Evolutionary conservation across 2,329 filamentous ascomycete species (phyloP).

Genomic region (Verticillium nubilum): DNA sequence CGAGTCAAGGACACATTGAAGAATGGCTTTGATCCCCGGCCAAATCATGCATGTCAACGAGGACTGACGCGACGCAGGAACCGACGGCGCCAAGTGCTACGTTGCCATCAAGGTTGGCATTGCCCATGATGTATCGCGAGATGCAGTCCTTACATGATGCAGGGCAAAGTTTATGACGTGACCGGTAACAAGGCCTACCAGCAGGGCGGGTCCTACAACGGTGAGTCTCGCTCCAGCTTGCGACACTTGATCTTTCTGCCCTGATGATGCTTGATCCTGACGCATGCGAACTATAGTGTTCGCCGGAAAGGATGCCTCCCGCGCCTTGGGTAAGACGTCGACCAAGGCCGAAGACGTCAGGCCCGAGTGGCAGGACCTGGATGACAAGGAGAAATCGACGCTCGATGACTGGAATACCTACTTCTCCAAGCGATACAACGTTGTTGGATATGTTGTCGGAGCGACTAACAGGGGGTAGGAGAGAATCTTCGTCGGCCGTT

Average conservation of each 20-base stretch:
- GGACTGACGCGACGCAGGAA: slow-evolving; percentile 40
- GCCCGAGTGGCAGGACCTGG: slow-evolving; percentile 76
- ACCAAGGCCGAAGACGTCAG: slow-evolving; percentile 78
- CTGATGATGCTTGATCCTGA: neutral
- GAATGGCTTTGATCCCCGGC: too few species aligned
- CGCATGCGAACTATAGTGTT: slow-evolving; percentile 59
- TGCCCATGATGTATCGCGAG: neutral
- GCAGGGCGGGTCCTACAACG: slow-evolving; percentile 76
- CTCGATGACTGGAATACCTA: slow-evolving; percentile 93
- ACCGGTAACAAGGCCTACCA: slow-evolving; percentile 83
- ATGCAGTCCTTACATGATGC: neutral
- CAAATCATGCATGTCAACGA: neutral
- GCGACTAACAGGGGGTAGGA: slow-evolving; percentile 49
- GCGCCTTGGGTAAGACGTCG: slow-evolving; percentile 80
- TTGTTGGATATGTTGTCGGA: slow-evolving; percentile 64
- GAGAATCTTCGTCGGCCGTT: neutral
- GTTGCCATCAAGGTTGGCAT: slow-evolving; percentile 61
- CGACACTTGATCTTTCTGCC: neutral
- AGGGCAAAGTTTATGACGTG: slow-evolving; percentile 95
- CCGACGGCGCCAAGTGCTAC: slow-evolving; percentile 59
- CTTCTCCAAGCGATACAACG: slow-evolving; percentile 94
- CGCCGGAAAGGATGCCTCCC: slow-evolving; percentile 91
- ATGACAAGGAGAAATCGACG: slow-evolving; percentile 77
- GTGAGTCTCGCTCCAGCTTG: slow-evolving; percentile 42
- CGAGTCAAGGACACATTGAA: too few species aligned